Evolutionary conservation across 148 eudicot species (phyloP).

Genomic region (Amaranthus cruentus): DNA sequence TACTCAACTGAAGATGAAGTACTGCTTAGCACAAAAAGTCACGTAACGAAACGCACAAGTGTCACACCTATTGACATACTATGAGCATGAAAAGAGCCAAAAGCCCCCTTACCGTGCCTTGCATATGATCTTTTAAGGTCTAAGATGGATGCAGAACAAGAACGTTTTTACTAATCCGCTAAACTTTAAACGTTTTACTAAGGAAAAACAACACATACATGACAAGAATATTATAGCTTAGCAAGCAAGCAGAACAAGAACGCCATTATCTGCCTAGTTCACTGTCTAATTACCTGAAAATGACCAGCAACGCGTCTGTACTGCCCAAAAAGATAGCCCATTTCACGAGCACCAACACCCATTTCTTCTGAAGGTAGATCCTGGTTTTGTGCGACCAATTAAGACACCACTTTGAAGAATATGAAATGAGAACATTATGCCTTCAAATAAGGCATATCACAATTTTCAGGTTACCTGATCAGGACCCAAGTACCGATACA

Average conservation of each 20-base stretch:
- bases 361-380: slow-evolving; percentile 99
- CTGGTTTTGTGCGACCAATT: slow-evolving; percentile 30
- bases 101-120: background rate
- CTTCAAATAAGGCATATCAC: background rate
- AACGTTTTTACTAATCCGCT: background rate
- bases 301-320: slow-evolving; percentile 91
- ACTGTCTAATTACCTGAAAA: slow-evolving; percentile 56
- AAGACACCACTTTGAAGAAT: background rate
- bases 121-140: background rate
- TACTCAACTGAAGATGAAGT: background rate
- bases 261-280: background rate
- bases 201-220: background rate
- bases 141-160: background rate
- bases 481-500: slow-evolving; percentile 86
- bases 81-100: background rate
- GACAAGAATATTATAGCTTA: background rate
- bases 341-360: slow-evolving; percentile 96
- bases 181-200: background rate
- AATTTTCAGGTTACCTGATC: slow-evolving; percentile 63
- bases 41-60: background rate
- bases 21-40: background rate
- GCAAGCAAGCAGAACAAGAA: background rate
- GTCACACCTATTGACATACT: background rate
- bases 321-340: slow-evolving; percentile 95
- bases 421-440: slow-evolving; percentile 2